Evolutionary conservation across 2,329 filamentous ascomycete genomes (phyloP).

Genomic region (Fusarium irregulare): DNA sequence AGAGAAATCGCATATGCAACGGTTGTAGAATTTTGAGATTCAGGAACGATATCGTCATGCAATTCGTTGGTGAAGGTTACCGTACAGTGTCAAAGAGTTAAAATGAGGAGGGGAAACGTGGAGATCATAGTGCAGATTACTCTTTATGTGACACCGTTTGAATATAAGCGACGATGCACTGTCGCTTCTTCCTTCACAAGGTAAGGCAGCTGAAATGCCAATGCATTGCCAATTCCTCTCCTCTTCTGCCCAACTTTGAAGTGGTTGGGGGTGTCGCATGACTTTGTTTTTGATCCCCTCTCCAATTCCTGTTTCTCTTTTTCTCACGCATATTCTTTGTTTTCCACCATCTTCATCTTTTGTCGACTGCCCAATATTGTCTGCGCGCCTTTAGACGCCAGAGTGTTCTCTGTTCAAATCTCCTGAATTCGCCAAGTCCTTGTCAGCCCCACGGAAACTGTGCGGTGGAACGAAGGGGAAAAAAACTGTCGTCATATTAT

Average conservation of each 20-base stretch:
- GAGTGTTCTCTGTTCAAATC: background rate
- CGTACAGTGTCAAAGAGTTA: conserved; percentile 6
- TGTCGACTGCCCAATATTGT: background rate
- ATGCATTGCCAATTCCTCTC: background rate
- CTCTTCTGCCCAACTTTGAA: background rate
- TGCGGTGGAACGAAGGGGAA: conserved; percentile 6
- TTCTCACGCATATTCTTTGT: background rate
- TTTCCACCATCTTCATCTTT: background rate
- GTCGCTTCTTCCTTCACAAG: conserved; percentile 1
- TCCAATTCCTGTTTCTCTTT: background rate
- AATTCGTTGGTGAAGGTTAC: conserved; percentile 4
- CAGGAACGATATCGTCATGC: background rate
- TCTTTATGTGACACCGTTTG: conserved; percentile 21
- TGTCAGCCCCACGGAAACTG: conserved; percentile 15
- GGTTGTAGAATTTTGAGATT: background rate
- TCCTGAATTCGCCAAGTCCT: conserved; percentile 26
- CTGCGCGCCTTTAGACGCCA: background rate
- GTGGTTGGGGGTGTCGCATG: conserved; percentile 34
- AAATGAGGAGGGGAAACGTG: conserved; percentile 20
- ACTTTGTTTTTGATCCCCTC: conserved; percentile 20
- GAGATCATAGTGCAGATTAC: conserved; percentile 1
- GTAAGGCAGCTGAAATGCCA: conserved; percentile 23
- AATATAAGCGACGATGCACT: conserved; percentile 11
- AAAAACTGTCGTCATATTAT: conserved; percentile 35
- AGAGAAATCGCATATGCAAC: background rate